Percentiles rank a stretch among this genome's conserved stretches.
phyloP scores from a whole-genome alignment of 345 rosid species.

The Bruguiera gymnorhiza region DNA sequence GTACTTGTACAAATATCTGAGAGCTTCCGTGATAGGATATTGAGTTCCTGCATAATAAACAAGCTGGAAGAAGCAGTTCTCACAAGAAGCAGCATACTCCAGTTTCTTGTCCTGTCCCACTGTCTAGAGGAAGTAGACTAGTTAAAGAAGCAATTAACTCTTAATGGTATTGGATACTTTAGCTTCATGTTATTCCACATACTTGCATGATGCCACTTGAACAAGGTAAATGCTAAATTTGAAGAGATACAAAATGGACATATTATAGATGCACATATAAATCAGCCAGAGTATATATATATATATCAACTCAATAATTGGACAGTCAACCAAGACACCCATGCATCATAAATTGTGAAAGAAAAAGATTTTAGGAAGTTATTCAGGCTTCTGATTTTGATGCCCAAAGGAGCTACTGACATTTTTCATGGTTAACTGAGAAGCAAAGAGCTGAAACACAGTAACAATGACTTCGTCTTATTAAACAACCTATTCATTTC shows the following conservation, averaged over 20 bases:
- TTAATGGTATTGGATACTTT: not conserved
- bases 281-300: too few species aligned
- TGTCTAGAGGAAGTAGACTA: constrained; percentile 41
- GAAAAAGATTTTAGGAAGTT: too few species aligned
- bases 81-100: constrained; percentile 81
- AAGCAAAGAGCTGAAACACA: not conserved
- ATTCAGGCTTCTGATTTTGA: too few species aligned
- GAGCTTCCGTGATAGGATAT: constrained; percentile 94
- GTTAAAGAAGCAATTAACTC: constrained; percentile 16
- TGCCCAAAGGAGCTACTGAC: too few species aligned
- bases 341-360: too few species aligned
- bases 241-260: constrained; percentile 2
- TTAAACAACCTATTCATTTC: too few species aligned
- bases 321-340: too few species aligned
- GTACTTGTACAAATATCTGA: constrained; percentile 40
- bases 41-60: constrained; percentile 89
- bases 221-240: constrained; percentile 70
- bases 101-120: constrained; percentile 86
- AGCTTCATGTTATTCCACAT: constrained; percentile 28
- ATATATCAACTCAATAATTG: too few species aligned
- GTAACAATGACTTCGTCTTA: too few species aligned
- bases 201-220: constrained; percentile 98
- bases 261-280: not conserved
- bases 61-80: constrained; percentile 76
- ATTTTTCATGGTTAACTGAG: not conserved